Evolutionary conservation across 2,329 filamentous ascomycete genomes (phyloP), one percentile per base, ranked within the genome.

Genomic region (Alternaria sp.): DNA sequence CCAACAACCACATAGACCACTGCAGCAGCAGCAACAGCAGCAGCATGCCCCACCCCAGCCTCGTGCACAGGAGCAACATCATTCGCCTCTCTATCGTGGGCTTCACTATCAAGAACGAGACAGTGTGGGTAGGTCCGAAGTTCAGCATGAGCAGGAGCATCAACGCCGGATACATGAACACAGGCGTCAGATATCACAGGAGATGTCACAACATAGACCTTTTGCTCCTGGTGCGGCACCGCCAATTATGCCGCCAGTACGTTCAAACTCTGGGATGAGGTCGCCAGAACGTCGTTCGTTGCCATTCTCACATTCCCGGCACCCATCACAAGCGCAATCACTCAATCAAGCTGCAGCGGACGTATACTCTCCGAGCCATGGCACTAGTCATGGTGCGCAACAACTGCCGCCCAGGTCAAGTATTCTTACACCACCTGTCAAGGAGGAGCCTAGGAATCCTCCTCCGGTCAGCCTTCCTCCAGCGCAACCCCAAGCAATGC

Each of bases 231-330:
- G 62, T 45, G 62, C 57, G 14, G 62, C 68, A 28, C 63, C 61
- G 8, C 60, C 68, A 14, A 62, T 71, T 38, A 70, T 71, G 59
- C 57, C 68, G 30, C 73, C 71, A 38, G 68, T 73, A 41, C 74
- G 74, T 40, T 65, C 73, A 11, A 69, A 64, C 30, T 68, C 72
- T 22, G 62, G 61, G 18, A 64, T 64, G 20, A 68, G 66, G 36
- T 78, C 76, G 14, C 74, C 77, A 8, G 77, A 79, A 30, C 67
- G 71, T 49, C 71, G 72, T 5, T 60, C 75, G 30, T 54, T 75
- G 32, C 59, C 74, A 5, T 65, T 68, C 34, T 76, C 77, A 36
- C 74, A 75, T 57, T 68, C 63, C 45, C 70, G 72, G 40, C 68
- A 74, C 44, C 44, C 65, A 7, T 69, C 72, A 12, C 73, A 75